These are phyloP conservation scores for Candida yuanshanica DNA, from an alignment of 805 yeast genomes.

Conservation along the genomic window DNA sequence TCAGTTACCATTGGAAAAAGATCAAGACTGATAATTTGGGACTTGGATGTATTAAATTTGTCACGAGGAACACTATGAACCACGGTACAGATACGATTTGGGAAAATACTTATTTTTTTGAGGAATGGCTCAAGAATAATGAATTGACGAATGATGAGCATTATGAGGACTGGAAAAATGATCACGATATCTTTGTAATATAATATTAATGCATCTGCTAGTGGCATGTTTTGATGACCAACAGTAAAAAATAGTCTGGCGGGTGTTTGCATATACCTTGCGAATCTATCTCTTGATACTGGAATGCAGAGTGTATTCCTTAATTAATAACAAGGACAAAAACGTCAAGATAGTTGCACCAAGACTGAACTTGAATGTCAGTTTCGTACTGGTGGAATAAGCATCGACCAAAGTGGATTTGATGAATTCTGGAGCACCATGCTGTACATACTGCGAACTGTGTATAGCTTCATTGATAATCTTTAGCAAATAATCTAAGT, in stretches of 20 bases:
- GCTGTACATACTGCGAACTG: constrained; percentile 47
- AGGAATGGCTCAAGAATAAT: neutral
- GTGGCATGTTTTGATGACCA: too few relatives aligned
- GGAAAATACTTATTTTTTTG: neutral
- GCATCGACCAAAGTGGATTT: constrained; percentile 41
- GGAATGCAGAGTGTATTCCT: constrained; percentile 53
- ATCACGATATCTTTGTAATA: constrained; percentile 3
- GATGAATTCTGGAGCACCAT: constrained; percentile 48
- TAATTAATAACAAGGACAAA: constrained; percentile 40
- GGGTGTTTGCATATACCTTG: too few relatives aligned
- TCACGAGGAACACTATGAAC: constrained; percentile 2
- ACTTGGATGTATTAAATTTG: constrained; percentile 5
- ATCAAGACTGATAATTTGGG: constrained; percentile 3
- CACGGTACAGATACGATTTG: neutral
- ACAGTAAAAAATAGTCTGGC: too few relatives aligned
- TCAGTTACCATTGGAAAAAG: constrained; percentile 10
- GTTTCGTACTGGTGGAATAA: constrained; percentile 47
- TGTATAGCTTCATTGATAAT: constrained; percentile 50
- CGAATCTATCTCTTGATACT: constrained; percentile 36
- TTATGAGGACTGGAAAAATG: constrained; percentile 5
- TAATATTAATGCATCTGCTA: neutral
- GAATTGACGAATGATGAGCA: neutral
- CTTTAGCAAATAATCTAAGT: constrained; percentile 30
- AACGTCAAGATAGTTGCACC: constrained; percentile 35
- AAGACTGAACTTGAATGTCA: constrained; percentile 44